phyloP scores from a whole-genome alignment of 83 land plant genomes.

The Thuja plicata region DNA sequence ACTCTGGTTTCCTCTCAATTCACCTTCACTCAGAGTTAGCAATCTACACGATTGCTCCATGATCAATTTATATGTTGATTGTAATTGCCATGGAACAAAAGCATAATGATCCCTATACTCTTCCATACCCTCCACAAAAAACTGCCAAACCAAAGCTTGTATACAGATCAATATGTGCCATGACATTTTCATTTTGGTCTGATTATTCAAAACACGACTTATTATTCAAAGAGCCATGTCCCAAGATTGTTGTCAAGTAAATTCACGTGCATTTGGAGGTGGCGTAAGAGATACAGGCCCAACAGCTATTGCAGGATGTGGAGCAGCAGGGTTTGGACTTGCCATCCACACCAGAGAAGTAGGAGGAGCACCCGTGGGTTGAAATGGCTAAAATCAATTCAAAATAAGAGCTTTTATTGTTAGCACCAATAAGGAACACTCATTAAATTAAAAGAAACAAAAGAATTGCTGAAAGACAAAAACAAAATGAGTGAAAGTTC shows the following conservation, averaged over 20 bases:
- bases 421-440: neutral
- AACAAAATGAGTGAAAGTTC: neutral
- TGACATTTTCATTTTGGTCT: too few relatives aligned
- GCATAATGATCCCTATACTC: conserved; percentile 45
- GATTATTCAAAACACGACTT: neutral
- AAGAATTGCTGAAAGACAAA: neutral
- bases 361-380: conserved; percentile 63
- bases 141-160: conserved; percentile 82
- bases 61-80: conserved; percentile 43
- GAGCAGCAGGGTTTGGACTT: too few relatives aligned
- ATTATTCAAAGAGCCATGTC: neutral
- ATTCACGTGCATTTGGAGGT: conserved; percentile 61
- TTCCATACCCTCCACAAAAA: conserved; percentile 49
- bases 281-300: conserved; percentile 55
- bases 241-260: neutral
- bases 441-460: neutral
- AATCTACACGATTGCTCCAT: conserved; percentile 56
- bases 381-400: conserved; percentile 63
- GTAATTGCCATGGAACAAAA: conserved; percentile 47
- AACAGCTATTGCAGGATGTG: conserved; percentile 59
- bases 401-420: neutral
- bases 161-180: too few relatives aligned
- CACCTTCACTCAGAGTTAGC: conserved; percentile 9
- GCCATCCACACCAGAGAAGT: too few relatives aligned
- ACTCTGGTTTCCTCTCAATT: neutral